A percentile compares a stretch with the other conserved stretches of the same genome.
These are phyloP conservation scores for Saturnispora sanitii DNA, from an alignment of 805 yeast species.

Conservation along the genomic window DNA sequence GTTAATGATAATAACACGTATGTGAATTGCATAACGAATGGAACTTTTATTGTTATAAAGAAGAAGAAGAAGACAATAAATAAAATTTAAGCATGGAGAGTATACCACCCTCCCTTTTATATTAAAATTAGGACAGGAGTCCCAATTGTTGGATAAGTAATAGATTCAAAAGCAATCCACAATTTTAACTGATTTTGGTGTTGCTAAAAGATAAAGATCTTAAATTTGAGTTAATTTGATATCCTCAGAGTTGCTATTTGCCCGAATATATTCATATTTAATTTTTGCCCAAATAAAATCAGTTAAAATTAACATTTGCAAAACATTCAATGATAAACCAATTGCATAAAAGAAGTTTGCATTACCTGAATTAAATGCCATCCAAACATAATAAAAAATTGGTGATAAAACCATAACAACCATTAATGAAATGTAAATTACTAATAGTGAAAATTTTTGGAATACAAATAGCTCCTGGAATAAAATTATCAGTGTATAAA, in stretches of 20 bases:
- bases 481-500: slow-evolving; percentile 24
- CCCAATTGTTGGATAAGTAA: no score
- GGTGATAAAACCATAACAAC: slow-evolving; percentile 58
- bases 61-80: background rate
- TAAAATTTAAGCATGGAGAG: background rate
- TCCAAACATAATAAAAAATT: slow-evolving; percentile 89
- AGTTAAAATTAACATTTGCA: slow-evolving; percentile 54
- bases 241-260: background rate
- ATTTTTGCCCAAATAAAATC: slow-evolving; percentile 80
- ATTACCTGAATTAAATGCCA: slow-evolving; percentile 87
- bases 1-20: slow-evolving; percentile 25
- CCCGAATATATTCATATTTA: slow-evolving; percentile 44
- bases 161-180: no score
- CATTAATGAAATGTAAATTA: slow-evolving; percentile 20
- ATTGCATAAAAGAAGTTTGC: slow-evolving; percentile 95
- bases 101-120: background rate
- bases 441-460: slow-evolving; percentile 23
- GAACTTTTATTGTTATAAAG: slow-evolving; percentile 1
- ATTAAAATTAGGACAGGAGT: no score
- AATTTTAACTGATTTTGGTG: no score
- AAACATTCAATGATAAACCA: slow-evolving; percentile 67
- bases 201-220: no score
- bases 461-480: slow-evolving; percentile 22
- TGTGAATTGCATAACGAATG: slow-evolving; percentile 34
- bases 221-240: slow-evolving; percentile 3